A percentile compares a stretch with the other conserved stretches of the same genome.
Evolutionary conservation across 345 rosid genomes (phyloP).

Genomic region (Lumnitzera littorea): DNA sequence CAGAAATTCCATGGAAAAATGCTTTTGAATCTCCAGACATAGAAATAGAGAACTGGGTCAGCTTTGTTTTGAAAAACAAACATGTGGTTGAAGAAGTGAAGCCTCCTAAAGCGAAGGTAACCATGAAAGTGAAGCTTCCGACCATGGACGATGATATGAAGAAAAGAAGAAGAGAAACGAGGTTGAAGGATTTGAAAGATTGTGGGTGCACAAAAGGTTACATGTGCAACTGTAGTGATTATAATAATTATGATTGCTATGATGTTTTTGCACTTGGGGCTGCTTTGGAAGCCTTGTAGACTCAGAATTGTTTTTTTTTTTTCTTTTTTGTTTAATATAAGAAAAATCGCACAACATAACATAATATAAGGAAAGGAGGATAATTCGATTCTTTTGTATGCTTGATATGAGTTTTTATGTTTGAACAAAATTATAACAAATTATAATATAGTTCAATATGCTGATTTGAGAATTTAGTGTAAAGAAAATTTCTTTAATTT

Average conservation of each 20-base stretch:
- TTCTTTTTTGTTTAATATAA: too few relatives aligned
- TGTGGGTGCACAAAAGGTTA: conserved; percentile 10
- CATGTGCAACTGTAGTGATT: conserved; percentile 20
- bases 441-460: too few relatives aligned
- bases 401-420: too few relatives aligned
- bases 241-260: conserved; percentile 23
- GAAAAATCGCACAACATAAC: too few relatives aligned
- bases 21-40: conserved; percentile 25
- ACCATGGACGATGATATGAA: background rate
- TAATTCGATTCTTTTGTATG: too few relatives aligned
- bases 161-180: conserved; percentile 8
- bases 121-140: conserved; percentile 18
- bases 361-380: too few relatives aligned
- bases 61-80: conserved; percentile 14
- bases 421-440: too few relatives aligned
- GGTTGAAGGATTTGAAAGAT: background rate
- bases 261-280: conserved; percentile 37
- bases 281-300: conserved; percentile 38
- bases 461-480: too few relatives aligned
- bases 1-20: conserved; percentile 26
- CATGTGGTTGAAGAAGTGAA: conserved; percentile 12
- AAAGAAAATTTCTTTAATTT: too few relatives aligned
- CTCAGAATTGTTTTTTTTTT: background rate
- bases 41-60: conserved; percentile 44
- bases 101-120: conserved; percentile 38